Conservation (phyloP, 2,329 filamentous ascomycete genomes). For the Mollisiaceae sp. region DNA sequence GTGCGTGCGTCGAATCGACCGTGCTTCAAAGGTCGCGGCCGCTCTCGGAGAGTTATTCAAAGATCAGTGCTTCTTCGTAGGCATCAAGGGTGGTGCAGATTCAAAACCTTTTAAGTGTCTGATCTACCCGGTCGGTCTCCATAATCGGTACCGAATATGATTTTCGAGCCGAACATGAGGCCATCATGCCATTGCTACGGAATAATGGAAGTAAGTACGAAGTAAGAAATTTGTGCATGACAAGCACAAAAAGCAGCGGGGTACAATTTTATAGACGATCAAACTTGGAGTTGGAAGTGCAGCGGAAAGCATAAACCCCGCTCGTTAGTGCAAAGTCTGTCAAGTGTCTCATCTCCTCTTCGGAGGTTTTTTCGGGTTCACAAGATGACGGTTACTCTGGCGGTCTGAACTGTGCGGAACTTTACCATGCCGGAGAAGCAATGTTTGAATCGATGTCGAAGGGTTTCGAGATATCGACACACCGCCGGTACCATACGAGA, state of each 20-base stretch:
- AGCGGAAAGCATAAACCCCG: slow-evolving; percentile 1
- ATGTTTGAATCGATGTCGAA: neutral
- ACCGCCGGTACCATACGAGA: neutral
- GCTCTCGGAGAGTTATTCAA: slow-evolving; percentile 9
- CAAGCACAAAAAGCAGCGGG: neutral
- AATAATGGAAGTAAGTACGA: neutral
- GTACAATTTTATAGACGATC: neutral
- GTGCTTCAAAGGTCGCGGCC: slow-evolving; percentile 9
- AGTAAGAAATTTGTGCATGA: neutral
- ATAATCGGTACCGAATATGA: neutral
- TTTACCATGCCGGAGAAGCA: neutral
- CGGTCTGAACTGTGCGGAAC: neutral
- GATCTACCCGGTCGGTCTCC: neutral
- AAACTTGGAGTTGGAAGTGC: neutral
- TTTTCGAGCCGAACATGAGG: neutral
- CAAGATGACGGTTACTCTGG: neutral
- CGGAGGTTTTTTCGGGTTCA: neutral
- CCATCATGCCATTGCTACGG: neutral
- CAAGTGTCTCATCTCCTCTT: neutral
- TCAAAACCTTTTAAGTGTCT: neutral
- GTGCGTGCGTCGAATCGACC: slow-evolving; percentile 6
- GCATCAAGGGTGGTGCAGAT: slow-evolving; percentile 1
- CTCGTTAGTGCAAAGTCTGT: slow-evolving; percentile 1
- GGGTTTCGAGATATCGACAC: neutral
- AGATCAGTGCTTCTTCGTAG: slow-evolving; percentile 13